These are phyloP conservation scores for Hygrophila difformis DNA, from an alignment of 257 asterid genomes.

Conservation along the genomic window DNA sequence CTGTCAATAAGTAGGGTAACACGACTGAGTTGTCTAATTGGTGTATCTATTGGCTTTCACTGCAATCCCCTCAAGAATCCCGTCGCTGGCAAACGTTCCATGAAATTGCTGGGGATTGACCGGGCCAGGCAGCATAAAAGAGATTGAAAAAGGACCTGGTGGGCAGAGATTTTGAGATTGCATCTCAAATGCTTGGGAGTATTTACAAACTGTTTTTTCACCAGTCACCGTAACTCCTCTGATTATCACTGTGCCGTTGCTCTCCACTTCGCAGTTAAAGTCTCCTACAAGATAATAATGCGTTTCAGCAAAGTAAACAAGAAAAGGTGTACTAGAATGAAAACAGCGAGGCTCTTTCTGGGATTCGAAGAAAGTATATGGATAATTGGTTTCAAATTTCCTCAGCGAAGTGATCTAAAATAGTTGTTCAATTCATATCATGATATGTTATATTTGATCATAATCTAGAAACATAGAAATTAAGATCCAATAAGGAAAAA, in stretches of 20 bases:
- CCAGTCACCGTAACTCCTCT: slow-evolving; percentile 64
- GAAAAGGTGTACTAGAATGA: too few species aligned
- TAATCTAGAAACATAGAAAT: not conserved
- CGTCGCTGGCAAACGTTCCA: slow-evolving; percentile 72
- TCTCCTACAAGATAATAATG: slow-evolving; percentile 45
- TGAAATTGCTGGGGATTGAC: slow-evolving; percentile 64
- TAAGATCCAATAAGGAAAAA: not conserved
- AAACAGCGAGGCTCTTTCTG: too few species aligned
- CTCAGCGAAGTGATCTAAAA: not conserved
- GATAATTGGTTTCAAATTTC: too few species aligned
- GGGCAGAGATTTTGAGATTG: slow-evolving; percentile 72
- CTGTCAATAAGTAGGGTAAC: too few species aligned
- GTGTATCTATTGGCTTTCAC: slow-evolving; percentile 24
- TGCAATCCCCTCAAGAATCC: slow-evolving; percentile 70
- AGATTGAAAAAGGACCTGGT: slow-evolving; percentile 60
- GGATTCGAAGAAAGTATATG: too few species aligned
- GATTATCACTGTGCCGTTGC: slow-evolving; percentile 55
- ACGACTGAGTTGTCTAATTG: too few species aligned
- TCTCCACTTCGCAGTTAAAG: slow-evolving; percentile 74
- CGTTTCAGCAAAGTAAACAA: too few species aligned
- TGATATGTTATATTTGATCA: not conserved
- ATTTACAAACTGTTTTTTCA: slow-evolving; percentile 35
- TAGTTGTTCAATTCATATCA: not conserved
- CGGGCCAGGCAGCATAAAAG: slow-evolving; percentile 82
- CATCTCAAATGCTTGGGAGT: slow-evolving; percentile 60